These are phyloP conservation scores for Penicillium psychrosexuale DNA, from an alignment of 2,329 filamentous ascomycete genomes.

Conservation along the genomic window DNA sequence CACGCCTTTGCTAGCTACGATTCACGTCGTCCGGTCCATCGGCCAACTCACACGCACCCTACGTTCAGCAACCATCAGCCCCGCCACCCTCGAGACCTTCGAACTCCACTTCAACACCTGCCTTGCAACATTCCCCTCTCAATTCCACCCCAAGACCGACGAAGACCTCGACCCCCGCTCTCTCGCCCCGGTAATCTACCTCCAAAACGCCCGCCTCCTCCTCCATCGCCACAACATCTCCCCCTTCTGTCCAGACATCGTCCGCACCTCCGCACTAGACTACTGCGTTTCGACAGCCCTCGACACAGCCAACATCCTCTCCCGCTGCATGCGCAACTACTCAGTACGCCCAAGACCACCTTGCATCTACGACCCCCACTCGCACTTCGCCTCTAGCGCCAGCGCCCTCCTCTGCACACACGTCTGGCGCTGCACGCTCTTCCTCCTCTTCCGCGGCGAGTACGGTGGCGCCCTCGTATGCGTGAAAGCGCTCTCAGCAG, in stretches of 20 bases:
- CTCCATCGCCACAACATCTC: constrained; percentile 86
- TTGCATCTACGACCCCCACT: constrained; percentile 48
- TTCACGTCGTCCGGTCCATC: constrained; percentile 77
- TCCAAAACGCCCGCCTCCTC: constrained; percentile 79
- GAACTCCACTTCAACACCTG: constrained; percentile 78
- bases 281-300: constrained; percentile 70
- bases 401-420: constrained; percentile 76
- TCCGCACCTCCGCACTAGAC: constrained; percentile 69
- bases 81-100: constrained; percentile 69
- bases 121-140: constrained; percentile 69
- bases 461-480: constrained; percentile 71
- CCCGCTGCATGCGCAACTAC: constrained; percentile 56
- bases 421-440: constrained; percentile 79
- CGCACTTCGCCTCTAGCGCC: constrained; percentile 62
- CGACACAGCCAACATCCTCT: constrained; percentile 75
- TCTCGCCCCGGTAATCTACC: constrained; percentile 70
- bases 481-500: constrained; percentile 65
- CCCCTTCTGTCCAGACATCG: constrained; percentile 63
- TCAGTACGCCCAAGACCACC: constrained; percentile 8
- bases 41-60: constrained; percentile 69
- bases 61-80: constrained; percentile 62
- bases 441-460: constrained; percentile 72
- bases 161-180: constrained; percentile 69
- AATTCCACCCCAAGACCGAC: constrained; percentile 66
- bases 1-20: constrained; percentile 71